Conservation (phyloP, 23 red algal genomes). For the Gracilariopsis chorda region DNA sequence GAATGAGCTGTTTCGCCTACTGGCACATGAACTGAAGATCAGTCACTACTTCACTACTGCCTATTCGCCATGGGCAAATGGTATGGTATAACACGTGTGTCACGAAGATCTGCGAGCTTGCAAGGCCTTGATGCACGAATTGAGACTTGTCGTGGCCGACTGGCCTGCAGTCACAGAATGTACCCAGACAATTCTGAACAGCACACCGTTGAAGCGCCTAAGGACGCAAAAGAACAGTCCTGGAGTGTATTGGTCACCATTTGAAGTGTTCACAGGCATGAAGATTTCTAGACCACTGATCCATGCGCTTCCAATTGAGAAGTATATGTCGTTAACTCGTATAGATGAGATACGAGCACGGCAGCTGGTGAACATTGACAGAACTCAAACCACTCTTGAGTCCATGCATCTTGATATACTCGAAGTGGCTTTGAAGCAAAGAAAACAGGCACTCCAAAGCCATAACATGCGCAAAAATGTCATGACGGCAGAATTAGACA, state of each 20-base stretch:
- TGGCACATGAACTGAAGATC: background rate
- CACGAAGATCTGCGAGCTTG: background rate
- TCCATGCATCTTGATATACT: background rate
- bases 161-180: background rate
- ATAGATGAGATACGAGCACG: background rate
- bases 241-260: background rate
- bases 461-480: slow-evolving; percentile 26
- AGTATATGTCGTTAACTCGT: background rate
- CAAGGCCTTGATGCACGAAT: background rate
- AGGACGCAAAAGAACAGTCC: background rate
- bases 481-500: background rate
- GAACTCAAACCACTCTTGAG: background rate
- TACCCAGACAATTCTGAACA: background rate
- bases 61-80: background rate
- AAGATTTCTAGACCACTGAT: background rate
- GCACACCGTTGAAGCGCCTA: background rate
- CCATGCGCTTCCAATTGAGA: background rate
- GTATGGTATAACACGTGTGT: background rate
- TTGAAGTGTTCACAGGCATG: background rate
- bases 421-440: background rate
- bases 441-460: background rate
- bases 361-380: background rate
- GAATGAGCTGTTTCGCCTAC: background rate
- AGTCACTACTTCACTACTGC: background rate
- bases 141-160: background rate